Conservation (phyloP, 176 grass and related monocot genomes). For the Saccharum officinarum region DNA sequence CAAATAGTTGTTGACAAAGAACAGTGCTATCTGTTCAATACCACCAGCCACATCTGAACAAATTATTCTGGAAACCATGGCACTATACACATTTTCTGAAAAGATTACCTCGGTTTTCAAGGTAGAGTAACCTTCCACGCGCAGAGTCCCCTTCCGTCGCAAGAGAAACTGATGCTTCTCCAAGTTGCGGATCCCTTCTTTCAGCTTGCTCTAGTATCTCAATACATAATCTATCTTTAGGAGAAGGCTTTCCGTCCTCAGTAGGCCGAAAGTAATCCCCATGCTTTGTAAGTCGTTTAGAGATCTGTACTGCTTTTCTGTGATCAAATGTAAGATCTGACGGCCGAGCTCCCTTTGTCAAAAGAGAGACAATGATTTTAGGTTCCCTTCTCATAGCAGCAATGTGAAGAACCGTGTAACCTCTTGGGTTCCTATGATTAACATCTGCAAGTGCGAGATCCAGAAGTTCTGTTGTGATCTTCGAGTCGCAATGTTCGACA, state of each 20-base stretch:
- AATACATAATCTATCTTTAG: slow-evolving; percentile 67
- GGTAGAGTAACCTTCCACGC: slow-evolving; percentile 62
- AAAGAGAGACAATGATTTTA: slow-evolving; percentile 88
- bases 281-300: slow-evolving; percentile 63
- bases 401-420: slow-evolving; percentile 88
- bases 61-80: neutral
- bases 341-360: slow-evolving; percentile 83
- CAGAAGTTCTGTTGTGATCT: slow-evolving; percentile 85
- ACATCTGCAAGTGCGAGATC: slow-evolving; percentile 84
- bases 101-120: slow-evolving; percentile 86
- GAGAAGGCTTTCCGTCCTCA: slow-evolving; percentile 59
- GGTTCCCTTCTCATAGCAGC: slow-evolving; percentile 83
- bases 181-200: slow-evolving; percentile 62
- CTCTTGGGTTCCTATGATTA: slow-evolving; percentile 75
- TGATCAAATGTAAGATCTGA: slow-evolving; percentile 70
- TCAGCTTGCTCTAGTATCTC: slow-evolving; percentile 84
- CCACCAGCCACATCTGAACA: neutral
- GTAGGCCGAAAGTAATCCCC: slow-evolving; percentile 46
- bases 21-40: neutral
- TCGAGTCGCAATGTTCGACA: slow-evolving; percentile 83
- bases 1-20: neutral
- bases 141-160: slow-evolving; percentile 59
- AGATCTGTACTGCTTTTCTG: slow-evolving; percentile 85
- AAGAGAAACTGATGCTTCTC: slow-evolving; percentile 80
- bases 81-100: neutral